Base-by-base conservation (phyloP, 2,329 filamentous ascomycete species). In the Fusarium beomiforme region DNA sequence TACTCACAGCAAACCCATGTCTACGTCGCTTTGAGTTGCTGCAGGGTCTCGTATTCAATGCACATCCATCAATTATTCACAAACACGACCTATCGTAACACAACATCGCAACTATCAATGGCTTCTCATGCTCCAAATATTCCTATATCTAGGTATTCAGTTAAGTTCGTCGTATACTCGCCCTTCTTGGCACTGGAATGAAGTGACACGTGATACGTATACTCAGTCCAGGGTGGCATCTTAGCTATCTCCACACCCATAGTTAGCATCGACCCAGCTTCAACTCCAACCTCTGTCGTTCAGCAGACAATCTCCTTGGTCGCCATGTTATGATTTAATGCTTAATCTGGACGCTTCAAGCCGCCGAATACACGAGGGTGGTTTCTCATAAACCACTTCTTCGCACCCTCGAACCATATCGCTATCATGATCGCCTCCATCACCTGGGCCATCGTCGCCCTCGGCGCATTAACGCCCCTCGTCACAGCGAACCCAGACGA, bases 401-500 rank as follows among this genome's bases (percentile, higher is more conserved):
- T 43, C 50, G 54, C 58, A 49, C 56, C 67, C 42, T 55, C 34
- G 14, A 41, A 17, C 9, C 23, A 5, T 13, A 23, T 19, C 26
- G 31, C 59, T 59, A 60, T 44, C 61, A 76, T 75, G 70, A 67
- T 76, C 21, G 58, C 70, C 55, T 23, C 64, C 33, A 43, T 67
- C 33, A n/a, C 54, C 13, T 65, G 68, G 67, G 55, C 70, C 17
- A 17, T 76, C 4, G 31, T 75, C 44, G 61, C 55, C 59, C 58
- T 78, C 21, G 72, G 70, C 53, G 76, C 75, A 61, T 66, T 81
- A 66, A 59, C 75, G 31, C 59, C 74, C 23, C 60, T 78, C 41
- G 77, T 74, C 23, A 73, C 69, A 10, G 80, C 79, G 10, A 74
- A 74, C 8, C 77, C 76, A 43, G 83, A 85, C 64, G 81, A 84